Evolutionary conservation across 257 asterid genomes (phyloP), one percentile per base, ranked within the genome.

Genomic region (Rehmannia glutinosa): DNA sequence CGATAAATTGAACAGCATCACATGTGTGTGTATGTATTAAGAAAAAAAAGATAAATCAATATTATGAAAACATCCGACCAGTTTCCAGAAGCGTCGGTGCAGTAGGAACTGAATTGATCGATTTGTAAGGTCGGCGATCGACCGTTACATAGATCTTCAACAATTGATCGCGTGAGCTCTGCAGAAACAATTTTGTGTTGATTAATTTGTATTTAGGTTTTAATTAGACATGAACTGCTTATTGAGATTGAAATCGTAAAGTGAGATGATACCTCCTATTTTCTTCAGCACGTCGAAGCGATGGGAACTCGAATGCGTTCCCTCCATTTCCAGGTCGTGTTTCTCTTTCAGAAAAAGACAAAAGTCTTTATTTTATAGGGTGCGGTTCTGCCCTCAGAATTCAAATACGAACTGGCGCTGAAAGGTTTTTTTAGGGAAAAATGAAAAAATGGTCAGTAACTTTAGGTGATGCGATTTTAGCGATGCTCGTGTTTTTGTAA

Each of bases 51-150:
- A 54, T 27, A 24, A 24, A 5, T 2, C 5, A 9, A 7, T 36
- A 28, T 12, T 0, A 41, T 23, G 8, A 46, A 33, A 74, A 64
- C 17, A 68, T 42, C 73, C 36, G 0, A 84, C 96, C 96, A 89
- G 70, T 82, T 80, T 83, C 83, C 92, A 62, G 86, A 73, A 47
- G 71, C 71, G 30, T 81, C 85, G 1, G 80, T 39, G 80, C 97
- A 90, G 78, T 89, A 84, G 59, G 85, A 86, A 52, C 85, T 76
- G 85, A 85, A 92, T 43, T 87, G 85, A 77, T 83, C 85, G 49
- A 92, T 82, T 69, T 25, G 64, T 41, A 89, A 47, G 38, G 69
- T 50, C 33, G 96, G 97, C 24, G 69, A 76, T 36, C 82, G 80
- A 50, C 88, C 82, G 42, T 67, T 64, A 55, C 82, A 73, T 46